Percentiles rank a stretch among this genome's conserved stretches.
These are phyloP conservation scores for Trichoderma koningiopsis DNA, from an alignment of 2,329 filamentous ascomycete species.

Conservation along the genomic window DNA sequence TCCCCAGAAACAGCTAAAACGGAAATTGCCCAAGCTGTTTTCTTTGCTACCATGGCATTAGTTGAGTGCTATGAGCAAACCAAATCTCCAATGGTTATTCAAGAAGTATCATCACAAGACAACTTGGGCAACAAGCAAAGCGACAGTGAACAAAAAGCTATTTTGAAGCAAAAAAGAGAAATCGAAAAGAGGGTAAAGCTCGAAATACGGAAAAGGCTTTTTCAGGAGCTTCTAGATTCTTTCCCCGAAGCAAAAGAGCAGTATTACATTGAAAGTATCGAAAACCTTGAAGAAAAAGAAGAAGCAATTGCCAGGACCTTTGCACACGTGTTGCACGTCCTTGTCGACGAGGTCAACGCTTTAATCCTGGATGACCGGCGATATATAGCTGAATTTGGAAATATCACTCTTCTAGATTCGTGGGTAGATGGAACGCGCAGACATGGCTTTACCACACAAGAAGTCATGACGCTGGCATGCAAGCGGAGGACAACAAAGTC, in stretches of 20 bases:
- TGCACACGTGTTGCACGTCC: constrained; percentile 1
- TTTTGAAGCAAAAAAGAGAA: background rate
- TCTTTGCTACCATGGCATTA: constrained; percentile 6
- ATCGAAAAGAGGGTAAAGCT: constrained; percentile 7
- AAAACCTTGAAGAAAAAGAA: background rate
- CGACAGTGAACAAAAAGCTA: background rate
- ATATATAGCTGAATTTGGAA: constrained; percentile 22
- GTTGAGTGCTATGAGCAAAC: constrained; percentile 8
- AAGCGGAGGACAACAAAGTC: constrained; percentile 16
- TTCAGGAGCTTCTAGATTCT: constrained; percentile 8
- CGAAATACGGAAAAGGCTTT: constrained; percentile 11
- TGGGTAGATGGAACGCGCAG: constrained; percentile 18
- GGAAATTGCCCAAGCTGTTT: constrained; percentile 22
- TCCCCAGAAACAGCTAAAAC: constrained; percentile 15
- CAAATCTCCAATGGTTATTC: background rate
- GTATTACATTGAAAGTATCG: background rate
- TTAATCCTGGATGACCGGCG: constrained; percentile 9
- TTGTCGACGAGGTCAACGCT: constrained; percentile 2
- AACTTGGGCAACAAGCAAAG: background rate
- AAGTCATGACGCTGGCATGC: constrained; percentile 19
- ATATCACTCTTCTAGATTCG: background rate
- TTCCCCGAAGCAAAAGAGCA: constrained; percentile 2
- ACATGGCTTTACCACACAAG: constrained; percentile 15
- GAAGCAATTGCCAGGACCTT: background rate
- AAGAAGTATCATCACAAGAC: background rate